These are phyloP conservation scores for Phytophthora constricta DNA, from an alignment of 352 stramenopile species.

Conservation along the genomic window DNA sequence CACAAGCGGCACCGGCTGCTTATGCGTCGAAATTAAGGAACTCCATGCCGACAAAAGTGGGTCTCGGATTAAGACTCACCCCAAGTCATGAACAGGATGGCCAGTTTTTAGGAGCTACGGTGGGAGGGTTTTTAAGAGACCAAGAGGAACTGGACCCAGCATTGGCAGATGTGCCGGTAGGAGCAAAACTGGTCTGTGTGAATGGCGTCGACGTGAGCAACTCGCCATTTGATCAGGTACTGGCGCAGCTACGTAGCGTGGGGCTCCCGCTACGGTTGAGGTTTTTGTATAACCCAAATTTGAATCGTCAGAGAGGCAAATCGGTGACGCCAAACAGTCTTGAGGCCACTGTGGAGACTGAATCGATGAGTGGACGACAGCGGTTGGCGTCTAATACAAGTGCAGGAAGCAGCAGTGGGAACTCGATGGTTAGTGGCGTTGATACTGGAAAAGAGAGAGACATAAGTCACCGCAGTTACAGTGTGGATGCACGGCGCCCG, in stretches of 20 bases:
- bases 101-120: conserved; percentile 68
- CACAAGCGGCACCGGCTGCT: conserved; percentile 42
- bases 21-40: conserved; percentile 78
- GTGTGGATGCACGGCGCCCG: conserved; percentile 52
- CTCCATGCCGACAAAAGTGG: conserved; percentile 56
- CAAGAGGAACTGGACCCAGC: conserved; percentile 61
- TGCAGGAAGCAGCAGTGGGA: conserved; percentile 27
- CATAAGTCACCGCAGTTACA: conserved; percentile 51
- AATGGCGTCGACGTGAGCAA: conserved; percentile 72
- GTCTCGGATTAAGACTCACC: conserved; percentile 64
- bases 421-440: conserved; percentile 5
- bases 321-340: conserved; percentile 17
- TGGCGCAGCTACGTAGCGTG: conserved; percentile 55
- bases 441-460: conserved; percentile 7
- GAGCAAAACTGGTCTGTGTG: conserved; percentile 69
- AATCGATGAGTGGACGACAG: conserved; percentile 22
- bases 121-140: conserved; percentile 73
- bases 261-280: conserved; percentile 65
- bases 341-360: conserved; percentile 8
- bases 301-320: conserved; percentile 38
- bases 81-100: conserved; percentile 68
- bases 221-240: conserved; percentile 68
- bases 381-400: conserved; percentile 11
- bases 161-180: conserved; percentile 64
- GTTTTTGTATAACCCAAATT: conserved; percentile 69